phyloP scores from a whole-genome alignment of 352 stramenopile genomes.

The Albugo candida region DNA sequence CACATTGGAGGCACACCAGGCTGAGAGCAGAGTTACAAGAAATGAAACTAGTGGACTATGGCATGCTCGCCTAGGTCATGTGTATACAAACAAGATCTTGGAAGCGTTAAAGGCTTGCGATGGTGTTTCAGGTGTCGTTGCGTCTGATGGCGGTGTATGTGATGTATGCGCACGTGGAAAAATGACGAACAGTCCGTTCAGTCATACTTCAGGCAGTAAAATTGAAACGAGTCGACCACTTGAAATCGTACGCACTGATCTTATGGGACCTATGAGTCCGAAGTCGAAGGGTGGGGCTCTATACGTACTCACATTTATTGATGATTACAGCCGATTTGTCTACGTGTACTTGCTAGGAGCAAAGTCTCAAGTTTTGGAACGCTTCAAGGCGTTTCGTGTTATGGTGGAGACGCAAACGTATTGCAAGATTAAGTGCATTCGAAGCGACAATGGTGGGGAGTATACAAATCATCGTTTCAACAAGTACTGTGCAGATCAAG shows the following conservation, averaged over 20 bases:
- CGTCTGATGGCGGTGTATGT: conserved; percentile 1
- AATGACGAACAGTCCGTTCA: conserved; percentile 1
- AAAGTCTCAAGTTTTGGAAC: conserved; percentile 2
- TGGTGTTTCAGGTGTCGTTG: not conserved
- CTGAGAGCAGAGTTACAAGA: too few relatives aligned
- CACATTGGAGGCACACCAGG: too few relatives aligned
- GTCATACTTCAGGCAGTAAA: conserved; percentile 1
- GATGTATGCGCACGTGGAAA: conserved; percentile 9
- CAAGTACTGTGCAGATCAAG: conserved; percentile 1
- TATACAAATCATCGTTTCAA: conserved; percentile 7
- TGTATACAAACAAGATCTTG: not conserved
- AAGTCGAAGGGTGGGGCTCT: conserved; percentile 3
- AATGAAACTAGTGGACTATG: not conserved
- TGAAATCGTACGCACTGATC: conserved; percentile 8
- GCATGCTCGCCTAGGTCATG: conserved; percentile 8
- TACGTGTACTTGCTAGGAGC: not conserved
- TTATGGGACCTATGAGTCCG: conserved; percentile 4
- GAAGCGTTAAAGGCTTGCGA: not conserved
- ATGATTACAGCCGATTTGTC: conserved; percentile 7
- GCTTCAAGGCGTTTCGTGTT: conserved; percentile 3
- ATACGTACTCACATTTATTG: conserved; percentile 10
- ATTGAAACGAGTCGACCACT: conserved; percentile 2
- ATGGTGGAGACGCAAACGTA: conserved; percentile 3
- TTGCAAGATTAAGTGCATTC: conserved; percentile 4
- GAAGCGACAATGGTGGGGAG: conserved; percentile 11